A percentile compares a stretch with the other conserved stretches of the same genome.
These are phyloP conservation scores for Pseudopithomyces maydicus DNA, from an alignment of 2,329 filamentous ascomycete species.

Conservation along the genomic window DNA sequence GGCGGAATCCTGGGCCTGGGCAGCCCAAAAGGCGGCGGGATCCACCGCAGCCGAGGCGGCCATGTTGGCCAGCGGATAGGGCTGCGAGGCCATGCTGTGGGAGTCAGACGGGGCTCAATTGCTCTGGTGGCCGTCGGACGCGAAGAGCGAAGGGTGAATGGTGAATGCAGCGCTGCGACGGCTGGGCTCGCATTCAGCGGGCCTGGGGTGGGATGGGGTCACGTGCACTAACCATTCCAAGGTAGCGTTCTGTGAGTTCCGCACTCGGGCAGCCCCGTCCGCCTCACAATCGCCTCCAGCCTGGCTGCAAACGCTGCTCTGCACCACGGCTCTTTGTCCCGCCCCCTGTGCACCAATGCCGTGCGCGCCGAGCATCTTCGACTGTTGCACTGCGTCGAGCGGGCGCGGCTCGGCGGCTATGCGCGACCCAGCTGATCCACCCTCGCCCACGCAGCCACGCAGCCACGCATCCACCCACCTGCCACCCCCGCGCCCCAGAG, in stretches of 20 bases:
- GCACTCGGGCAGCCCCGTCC: background rate
- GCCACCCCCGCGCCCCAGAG: no score
- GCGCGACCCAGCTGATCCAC: background rate
- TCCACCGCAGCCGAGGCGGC: slow-evolving; percentile 36
- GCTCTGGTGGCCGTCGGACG: slow-evolving; percentile 18
- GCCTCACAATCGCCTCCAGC: background rate
- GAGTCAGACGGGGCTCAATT: slow-evolving; percentile 2
- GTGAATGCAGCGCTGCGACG: slow-evolving; percentile 21
- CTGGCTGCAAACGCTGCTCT: slow-evolving; percentile 1
- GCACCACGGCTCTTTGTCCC: slow-evolving; percentile 2
- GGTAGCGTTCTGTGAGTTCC: background rate
- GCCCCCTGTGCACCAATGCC: background rate
- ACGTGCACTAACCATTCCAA: background rate
- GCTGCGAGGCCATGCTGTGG: slow-evolving; percentile 32
- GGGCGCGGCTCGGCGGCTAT: background rate
- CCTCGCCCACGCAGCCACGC: background rate
- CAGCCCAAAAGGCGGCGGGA: slow-evolving; percentile 39
- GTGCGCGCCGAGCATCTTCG: slow-evolving; percentile 3
- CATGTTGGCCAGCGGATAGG: slow-evolving; percentile 27
- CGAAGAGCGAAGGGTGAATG: slow-evolving; percentile 23
- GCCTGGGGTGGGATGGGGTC: background rate
- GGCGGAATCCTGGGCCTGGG: slow-evolving; percentile 31
- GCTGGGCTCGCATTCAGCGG: background rate
- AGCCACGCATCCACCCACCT: background rate
- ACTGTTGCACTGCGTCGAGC: background rate